Conservation (phyloP, 768 basidiomycete genomes). For the Hygrocybe coccinea region DNA sequence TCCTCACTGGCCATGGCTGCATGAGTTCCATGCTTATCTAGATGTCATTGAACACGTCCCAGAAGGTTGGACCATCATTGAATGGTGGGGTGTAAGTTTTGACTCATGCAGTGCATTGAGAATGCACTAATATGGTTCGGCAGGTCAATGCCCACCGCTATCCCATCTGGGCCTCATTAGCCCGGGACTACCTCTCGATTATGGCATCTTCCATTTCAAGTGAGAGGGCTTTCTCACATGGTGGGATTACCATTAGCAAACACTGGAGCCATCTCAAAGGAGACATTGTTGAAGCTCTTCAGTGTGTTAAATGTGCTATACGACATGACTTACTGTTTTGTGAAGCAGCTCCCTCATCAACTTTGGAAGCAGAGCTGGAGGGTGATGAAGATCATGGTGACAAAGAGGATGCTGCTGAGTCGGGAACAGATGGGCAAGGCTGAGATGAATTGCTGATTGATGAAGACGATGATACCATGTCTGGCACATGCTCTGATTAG, state of each 20-base stretch:
- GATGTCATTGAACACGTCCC: slow-evolving; percentile 9
- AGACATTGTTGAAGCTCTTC: slow-evolving; percentile 34
- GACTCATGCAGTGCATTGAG: background rate
- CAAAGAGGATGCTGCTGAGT: background rate
- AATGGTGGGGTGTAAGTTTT: slow-evolving; percentile 36
- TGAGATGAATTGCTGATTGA: slow-evolving; percentile 4
- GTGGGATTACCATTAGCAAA: slow-evolving; percentile 36
- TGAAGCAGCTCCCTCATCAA: slow-evolving; percentile 12
- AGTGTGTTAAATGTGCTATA: slow-evolving; percentile 26
- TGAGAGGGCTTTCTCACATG: slow-evolving; percentile 38
- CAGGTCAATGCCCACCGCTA: slow-evolving; percentile 24
- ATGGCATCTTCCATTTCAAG: slow-evolving; percentile 39
- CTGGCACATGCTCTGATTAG: too few relatives aligned
- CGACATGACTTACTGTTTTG: slow-evolving; percentile 23
- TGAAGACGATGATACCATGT: too few relatives aligned
- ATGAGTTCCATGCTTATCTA: slow-evolving; percentile 24
- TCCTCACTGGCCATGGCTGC: slow-evolving; percentile 11
- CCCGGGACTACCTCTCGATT: slow-evolving; percentile 34
- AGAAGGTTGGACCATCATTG: slow-evolving; percentile 18
- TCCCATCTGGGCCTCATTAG: slow-evolving; percentile 34
- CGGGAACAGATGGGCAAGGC: slow-evolving; percentile 6
- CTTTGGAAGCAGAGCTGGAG: background rate
- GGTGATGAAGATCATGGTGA: slow-evolving; percentile 7
- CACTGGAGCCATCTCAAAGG: slow-evolving; percentile 30
- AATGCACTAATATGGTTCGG: background rate